Evolutionary conservation across 2,329 filamentous ascomycete genomes (phyloP).

Genomic region (Capronia epimyces): DNA sequence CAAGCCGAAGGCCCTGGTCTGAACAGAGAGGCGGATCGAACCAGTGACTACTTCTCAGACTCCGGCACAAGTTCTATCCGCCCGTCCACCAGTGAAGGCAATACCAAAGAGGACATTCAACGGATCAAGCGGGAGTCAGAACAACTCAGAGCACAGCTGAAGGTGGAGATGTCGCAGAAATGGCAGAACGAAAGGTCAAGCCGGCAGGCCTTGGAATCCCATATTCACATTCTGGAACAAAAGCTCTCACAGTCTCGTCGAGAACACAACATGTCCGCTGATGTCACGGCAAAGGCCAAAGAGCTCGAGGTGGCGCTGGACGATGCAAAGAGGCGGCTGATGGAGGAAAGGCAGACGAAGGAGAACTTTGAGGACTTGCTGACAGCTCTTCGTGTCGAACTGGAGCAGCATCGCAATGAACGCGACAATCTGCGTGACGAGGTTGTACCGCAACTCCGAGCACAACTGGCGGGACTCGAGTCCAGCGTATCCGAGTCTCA

Average conservation of each 20-base stretch:
- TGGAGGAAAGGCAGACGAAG: slow-evolving; percentile 80
- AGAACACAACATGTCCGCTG: slow-evolving; percentile 48
- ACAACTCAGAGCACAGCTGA: slow-evolving; percentile 83
- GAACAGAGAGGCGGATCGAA: slow-evolving; percentile 56
- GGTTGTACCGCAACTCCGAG: slow-evolving; percentile 70
- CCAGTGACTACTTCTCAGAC: slow-evolving; percentile 97
- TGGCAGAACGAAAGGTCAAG: slow-evolving; percentile 78
- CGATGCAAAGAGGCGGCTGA: slow-evolving; percentile 72
- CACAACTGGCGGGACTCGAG: slow-evolving; percentile 57
- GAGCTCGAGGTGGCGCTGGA: slow-evolving; percentile 78
- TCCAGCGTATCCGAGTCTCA: slow-evolving; percentile 55
- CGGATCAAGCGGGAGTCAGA: slow-evolving; percentile 76
- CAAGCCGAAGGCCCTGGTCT: slow-evolving; percentile 67
- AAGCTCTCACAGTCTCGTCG: slow-evolving; percentile 52
- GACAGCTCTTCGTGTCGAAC: slow-evolving; percentile 72
- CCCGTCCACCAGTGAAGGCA: slow-evolving; percentile 58
- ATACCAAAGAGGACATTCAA: slow-evolving; percentile 65
- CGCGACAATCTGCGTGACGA: slow-evolving; percentile 88
- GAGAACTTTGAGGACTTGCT: slow-evolving; percentile 92
- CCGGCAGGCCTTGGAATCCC: slow-evolving; percentile 70
- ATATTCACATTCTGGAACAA: slow-evolving; percentile 76
- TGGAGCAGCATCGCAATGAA: slow-evolving; percentile 78
- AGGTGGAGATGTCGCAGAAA: slow-evolving; percentile 76
- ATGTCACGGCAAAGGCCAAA: slow-evolving; percentile 55
- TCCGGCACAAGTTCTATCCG: slow-evolving; percentile 83